Conservation (phyloP, 495 filamentous ascomycete genomes). For the Coniosporium apollinis region DNA sequence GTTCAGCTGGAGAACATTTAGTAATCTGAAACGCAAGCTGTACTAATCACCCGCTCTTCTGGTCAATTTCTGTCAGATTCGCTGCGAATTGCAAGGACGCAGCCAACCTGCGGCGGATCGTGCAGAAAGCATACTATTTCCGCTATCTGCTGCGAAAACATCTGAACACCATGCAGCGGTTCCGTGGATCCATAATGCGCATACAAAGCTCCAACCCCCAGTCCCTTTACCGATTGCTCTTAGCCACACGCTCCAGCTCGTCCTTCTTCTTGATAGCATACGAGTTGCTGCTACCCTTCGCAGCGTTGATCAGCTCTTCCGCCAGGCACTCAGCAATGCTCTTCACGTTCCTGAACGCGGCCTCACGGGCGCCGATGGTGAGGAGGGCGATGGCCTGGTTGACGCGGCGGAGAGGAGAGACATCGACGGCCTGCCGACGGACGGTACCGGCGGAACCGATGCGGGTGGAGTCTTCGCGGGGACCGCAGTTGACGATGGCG, state of each 20-base stretch:
- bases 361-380: conserved; percentile 93
- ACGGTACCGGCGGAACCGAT: conserved; percentile 99
- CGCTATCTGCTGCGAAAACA: too few relatives aligned
- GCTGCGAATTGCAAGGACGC: too few relatives aligned
- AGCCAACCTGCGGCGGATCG: too few relatives aligned
- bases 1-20: too few relatives aligned
- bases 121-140: too few relatives aligned
- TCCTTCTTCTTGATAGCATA: conserved; percentile 99
- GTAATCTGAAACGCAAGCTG: too few relatives aligned
- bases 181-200: too few relatives aligned
- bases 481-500: conserved; percentile 99
- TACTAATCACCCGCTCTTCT: too few relatives aligned
- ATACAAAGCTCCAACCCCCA: too few relatives aligned
- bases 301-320: conserved; percentile 99
- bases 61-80: too few relatives aligned
- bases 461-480: conserved; percentile 98
- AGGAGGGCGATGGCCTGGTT: conserved; percentile 98
- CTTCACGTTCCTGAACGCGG: conserved; percentile 98
- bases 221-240: conserved; percentile 84
- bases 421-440: conserved; percentile 99
- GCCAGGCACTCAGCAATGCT: conserved; percentile 94
- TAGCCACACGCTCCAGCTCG: conserved; percentile 99
- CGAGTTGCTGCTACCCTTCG: conserved; percentile 98
- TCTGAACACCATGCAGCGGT: too few relatives aligned
- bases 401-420: conserved; percentile 95